These are phyloP conservation scores for Penicillium frequentans DNA, from an alignment of 2,329 filamentous ascomycete genomes.

Conservation along the genomic window DNA sequence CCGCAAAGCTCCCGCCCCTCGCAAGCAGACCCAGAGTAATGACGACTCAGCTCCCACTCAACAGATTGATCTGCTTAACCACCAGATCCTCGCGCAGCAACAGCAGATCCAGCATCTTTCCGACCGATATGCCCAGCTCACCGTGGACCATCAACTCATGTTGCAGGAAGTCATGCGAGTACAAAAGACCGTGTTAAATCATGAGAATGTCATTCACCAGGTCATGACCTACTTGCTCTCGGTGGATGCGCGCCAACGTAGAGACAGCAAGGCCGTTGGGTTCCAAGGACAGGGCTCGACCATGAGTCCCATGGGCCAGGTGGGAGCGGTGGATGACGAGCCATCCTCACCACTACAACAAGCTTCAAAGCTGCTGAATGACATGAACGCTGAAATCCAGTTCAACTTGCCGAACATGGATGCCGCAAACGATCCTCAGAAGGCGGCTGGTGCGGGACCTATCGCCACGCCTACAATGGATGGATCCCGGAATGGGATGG, in stretches of 20 bases:
- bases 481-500: constrained; percentile 46
- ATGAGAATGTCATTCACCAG: constrained; percentile 69
- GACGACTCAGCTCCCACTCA: constrained; percentile 79
- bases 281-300: constrained; percentile 44
- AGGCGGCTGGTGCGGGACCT: constrained; percentile 56
- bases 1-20: constrained; percentile 86
- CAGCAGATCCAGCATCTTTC: constrained; percentile 88
- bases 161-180: constrained; percentile 64
- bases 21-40: constrained; percentile 67
- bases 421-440: constrained; percentile 61
- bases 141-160: constrained; percentile 64
- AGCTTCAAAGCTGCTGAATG: constrained; percentile 64
- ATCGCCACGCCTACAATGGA: constrained; percentile 60
- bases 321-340: constrained; percentile 56
- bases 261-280: constrained; percentile 55
- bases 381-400: constrained; percentile 65
- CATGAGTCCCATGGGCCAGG: constrained; percentile 46
- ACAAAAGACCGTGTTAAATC: constrained; percentile 70
- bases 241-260: constrained; percentile 63
- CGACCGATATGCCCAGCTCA: constrained; percentile 78
- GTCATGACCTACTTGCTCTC: constrained; percentile 68
- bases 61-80: constrained; percentile 85
- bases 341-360: constrained; percentile 68
- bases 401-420: constrained; percentile 65
- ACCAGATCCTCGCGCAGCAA: constrained; percentile 84